Evolutionary conservation across 805 yeast species (phyloP).

Genomic region (Spathaspora hagerdaliae): DNA sequence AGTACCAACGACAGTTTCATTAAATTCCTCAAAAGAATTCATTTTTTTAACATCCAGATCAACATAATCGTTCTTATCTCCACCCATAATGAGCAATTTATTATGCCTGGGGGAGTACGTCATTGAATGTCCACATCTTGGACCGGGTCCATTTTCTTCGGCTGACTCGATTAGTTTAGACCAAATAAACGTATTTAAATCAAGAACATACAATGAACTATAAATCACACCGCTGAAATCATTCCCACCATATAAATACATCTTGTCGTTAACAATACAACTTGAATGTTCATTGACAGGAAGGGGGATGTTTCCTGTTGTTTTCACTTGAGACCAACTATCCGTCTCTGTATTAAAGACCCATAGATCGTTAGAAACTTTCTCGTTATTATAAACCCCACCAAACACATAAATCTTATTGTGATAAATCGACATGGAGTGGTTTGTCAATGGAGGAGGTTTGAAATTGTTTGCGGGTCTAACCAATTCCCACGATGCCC

Average conservation of each 20-base stretch:
- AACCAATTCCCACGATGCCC: constrained; percentile 79
- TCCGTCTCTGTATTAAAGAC: constrained; percentile 66
- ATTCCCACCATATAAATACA: constrained; percentile 90
- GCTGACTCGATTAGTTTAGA: constrained; percentile 53
- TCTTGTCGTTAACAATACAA: constrained; percentile 67
- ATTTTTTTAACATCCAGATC: constrained; percentile 43
- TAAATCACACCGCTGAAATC: constrained; percentile 66
- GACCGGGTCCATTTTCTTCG: constrained; percentile 59
- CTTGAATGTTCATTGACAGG: constrained; percentile 93
- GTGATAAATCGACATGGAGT: constrained; percentile 78
- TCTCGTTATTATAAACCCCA: constrained; percentile 69
- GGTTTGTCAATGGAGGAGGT: constrained; percentile 89
- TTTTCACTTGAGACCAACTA: constrained; percentile 67
- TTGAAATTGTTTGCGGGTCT: constrained; percentile 43
- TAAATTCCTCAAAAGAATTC: constrained; percentile 49
- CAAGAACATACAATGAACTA: constrained; percentile 67
- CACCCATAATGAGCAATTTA: constrained; percentile 84
- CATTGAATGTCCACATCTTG: constrained; percentile 89
- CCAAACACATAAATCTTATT: constrained; percentile 85
- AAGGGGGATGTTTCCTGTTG: constrained; percentile 73
- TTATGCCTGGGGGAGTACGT: constrained; percentile 64
- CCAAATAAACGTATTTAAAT: constrained; percentile 71
- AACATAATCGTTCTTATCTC: constrained; percentile 74
- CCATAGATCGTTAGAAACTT: constrained; percentile 73
- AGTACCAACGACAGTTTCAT: constrained; percentile 49